phyloP scores from a whole-genome alignment of 495 filamentous ascomycete genomes.

The Penicillium subrubescens region DNA sequence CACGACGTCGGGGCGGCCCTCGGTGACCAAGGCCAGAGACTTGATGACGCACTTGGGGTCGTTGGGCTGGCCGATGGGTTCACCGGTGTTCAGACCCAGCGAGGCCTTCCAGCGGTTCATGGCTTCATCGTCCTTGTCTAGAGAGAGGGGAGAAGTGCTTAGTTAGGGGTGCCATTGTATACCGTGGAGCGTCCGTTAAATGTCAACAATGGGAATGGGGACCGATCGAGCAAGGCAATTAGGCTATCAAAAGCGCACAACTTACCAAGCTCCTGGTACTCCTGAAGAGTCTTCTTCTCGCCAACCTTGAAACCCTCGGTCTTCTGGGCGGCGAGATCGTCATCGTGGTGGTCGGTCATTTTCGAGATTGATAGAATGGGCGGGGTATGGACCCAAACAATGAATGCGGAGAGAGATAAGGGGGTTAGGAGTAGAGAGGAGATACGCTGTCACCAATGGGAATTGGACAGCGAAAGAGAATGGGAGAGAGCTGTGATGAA shows the following conservation, averaged over 20 bases:
- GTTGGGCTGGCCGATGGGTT: slow-evolving; percentile 66
- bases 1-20: slow-evolving; percentile 77
- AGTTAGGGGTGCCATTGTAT: not conserved
- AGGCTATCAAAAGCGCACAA: not conserved
- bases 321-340: slow-evolving; percentile 82
- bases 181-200: not conserved
- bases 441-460: not conserved
- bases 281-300: slow-evolving; percentile 94
- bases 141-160: not conserved
- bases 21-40: slow-evolving; percentile 79
- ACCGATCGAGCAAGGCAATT: not conserved
- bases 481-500: not conserved
- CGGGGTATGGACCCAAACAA: slow-evolving; percentile 22
- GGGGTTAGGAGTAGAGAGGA: not conserved
- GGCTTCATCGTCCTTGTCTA: slow-evolving; percentile 79
- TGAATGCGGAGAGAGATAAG: not conserved
- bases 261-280: slow-evolving; percentile 90
- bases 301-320: slow-evolving; percentile 97
- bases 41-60: slow-evolving; percentile 89
- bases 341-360: slow-evolving; percentile 76
- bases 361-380: slow-evolving; percentile 30
- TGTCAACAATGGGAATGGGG: slow-evolving; percentile 7
- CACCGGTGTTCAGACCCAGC: slow-evolving; percentile 73
- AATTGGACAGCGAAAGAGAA: not conserved
- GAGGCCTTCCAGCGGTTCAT: slow-evolving; percentile 97